Percentiles rank a stretch among this genome's conserved stretches.
Conservation (phyloP, 2,329 filamentous ascomycete genomes). For the Botrytis squamosa region DNA sequence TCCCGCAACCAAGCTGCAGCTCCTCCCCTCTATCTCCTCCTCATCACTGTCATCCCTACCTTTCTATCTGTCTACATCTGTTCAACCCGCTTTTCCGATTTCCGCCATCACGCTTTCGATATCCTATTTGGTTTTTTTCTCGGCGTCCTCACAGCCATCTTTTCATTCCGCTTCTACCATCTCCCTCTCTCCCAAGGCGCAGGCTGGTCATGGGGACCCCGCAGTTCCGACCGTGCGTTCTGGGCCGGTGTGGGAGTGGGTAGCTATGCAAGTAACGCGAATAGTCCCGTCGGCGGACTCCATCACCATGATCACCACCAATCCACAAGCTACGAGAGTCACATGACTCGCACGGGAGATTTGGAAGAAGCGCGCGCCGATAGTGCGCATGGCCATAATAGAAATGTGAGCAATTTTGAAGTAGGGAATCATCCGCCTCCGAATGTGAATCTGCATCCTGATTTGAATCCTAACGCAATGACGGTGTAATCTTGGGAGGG, state of each 20-base stretch:
- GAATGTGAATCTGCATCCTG: neutral
- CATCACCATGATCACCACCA: conserved; percentile 6
- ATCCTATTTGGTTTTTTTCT: conserved; percentile 82
- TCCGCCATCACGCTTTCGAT: conserved; percentile 89
- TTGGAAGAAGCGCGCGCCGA: conserved; percentile 19
- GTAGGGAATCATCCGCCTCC: conserved; percentile 1
- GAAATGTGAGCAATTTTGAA: conserved; percentile 15
- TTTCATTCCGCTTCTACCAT: conserved; percentile 84
- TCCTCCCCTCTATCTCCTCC: conserved; percentile 76
- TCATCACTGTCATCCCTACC: conserved; percentile 68
- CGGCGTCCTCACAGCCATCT: conserved; percentile 67
- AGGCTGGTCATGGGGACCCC: conserved; percentile 86
- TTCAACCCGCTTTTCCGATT: conserved; percentile 84
- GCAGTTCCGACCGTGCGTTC: conserved; percentile 71
- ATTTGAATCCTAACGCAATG: neutral
- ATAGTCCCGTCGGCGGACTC: conserved; percentile 16
- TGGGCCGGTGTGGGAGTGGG: conserved; percentile 66
- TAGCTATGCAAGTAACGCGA: conserved; percentile 37
- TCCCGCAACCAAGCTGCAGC: conserved; percentile 74
- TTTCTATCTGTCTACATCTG: conserved; percentile 76
- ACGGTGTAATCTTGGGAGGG: neutral
- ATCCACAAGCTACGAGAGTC: neutral
- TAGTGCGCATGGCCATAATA: conserved; percentile 6
- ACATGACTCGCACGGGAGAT: conserved; percentile 19
- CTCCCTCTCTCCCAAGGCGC: conserved; percentile 74